Evolutionary conservation across 257 asterid species (phyloP), one percentile per base, ranked within the genome.

Genomic region (Rubia yunnanensis): DNA sequence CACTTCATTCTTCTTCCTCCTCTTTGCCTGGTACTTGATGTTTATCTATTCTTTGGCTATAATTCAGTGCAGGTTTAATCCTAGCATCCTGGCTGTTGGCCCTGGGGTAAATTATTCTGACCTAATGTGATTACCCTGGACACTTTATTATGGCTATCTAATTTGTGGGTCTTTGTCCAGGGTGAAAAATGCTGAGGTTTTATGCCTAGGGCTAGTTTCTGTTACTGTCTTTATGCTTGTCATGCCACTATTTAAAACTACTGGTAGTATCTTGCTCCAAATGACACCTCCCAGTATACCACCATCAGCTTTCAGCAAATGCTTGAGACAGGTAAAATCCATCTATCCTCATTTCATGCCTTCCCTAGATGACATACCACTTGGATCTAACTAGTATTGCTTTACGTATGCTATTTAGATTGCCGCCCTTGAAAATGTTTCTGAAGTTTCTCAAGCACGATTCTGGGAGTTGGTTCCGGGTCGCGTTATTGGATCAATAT

Each of bases 401-500:
- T 52, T 31, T 60, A 17, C 10, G 31, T 68, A 6, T 20, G 18
- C 14, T 56, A 57, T 60, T 59, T 54, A 89, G 99, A 84, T 92
- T 62, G 67, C 83, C 68, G 80, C 87, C 30, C 84, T 73, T 46
- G 92, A 89, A 69, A 89, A 88, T 65, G 73, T 89, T 69, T 67
- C 76, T 23, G 99, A 92, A 78, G 80, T 86, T 64, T 79, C 84
- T 71, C 85, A 86, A 81, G 94, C 88, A 60, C 94, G 94, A 28
- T 87, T 89, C 49, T 92, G 99, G 99, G 99, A 92, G 64, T 36
- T 92, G 76, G 94, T 84, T 65, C 99, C 99, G 0, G 95, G 99
- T 65, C 88, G 90, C 63, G 88, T 82, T 53, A 81, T 89, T 73
- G 98, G 97, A 55, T 85, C 96, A 57, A 77, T 89, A 76, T 84